These are phyloP conservation scores for Telfairia occidentalis DNA, from an alignment of 331 rosid species.

Conservation along the genomic window DNA sequence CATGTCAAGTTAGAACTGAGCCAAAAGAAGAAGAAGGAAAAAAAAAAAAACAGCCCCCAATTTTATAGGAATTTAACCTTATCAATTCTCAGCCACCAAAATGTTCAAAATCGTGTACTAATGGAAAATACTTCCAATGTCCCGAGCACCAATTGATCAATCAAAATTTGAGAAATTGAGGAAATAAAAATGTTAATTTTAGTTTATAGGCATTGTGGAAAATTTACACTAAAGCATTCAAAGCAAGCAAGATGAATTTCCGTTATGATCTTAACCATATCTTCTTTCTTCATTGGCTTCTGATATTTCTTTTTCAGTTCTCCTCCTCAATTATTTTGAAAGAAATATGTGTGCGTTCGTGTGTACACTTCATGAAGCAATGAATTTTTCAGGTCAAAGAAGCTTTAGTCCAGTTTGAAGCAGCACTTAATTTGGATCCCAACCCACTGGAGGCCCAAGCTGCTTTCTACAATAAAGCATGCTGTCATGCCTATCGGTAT, in stretches of 20 bases:
- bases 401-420: slow-evolving; percentile 80
- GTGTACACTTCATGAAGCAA: background rate
- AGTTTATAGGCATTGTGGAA: background rate
- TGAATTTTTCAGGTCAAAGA: slow-evolving; percentile 73
- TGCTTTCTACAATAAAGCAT: slow-evolving; percentile 91
- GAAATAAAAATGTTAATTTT: background rate
- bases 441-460: slow-evolving; percentile 89
- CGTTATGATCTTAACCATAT: background rate
- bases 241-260: too few species aligned
- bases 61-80: background rate
- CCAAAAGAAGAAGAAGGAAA: too few species aligned
- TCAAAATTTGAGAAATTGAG: background rate
- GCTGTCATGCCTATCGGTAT: slow-evolving; percentile 90
- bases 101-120: background rate
- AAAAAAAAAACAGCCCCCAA: background rate
- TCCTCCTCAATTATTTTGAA: background rate
- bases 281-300: background rate
- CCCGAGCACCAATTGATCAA: background rate
- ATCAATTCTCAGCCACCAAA: background rate
- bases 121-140: background rate
- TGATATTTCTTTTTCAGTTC: background rate
- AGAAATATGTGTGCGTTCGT: background rate
- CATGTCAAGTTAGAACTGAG: background rate
- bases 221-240: too few species aligned
- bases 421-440: slow-evolving; percentile 71